phyloP scores from a whole-genome alignment of 768 basidiomycete genomes.

The Pisolithus microcarpus region DNA sequence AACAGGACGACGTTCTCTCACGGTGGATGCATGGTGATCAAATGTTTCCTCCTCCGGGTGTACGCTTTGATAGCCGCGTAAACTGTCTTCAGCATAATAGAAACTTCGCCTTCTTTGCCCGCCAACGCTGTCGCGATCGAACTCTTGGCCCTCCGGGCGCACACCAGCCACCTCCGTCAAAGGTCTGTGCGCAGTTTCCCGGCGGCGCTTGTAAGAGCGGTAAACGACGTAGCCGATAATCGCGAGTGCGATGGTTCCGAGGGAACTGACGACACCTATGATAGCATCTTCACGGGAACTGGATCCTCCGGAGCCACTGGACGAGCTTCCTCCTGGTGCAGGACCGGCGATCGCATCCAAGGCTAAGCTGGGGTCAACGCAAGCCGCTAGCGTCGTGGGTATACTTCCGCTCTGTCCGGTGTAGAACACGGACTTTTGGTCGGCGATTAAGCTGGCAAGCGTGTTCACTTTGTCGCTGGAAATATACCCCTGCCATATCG shows the following conservation, averaged over 20 bases:
- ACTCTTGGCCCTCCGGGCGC: conserved; percentile 60
- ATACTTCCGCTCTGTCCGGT: conserved; percentile 38
- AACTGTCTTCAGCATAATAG: conserved; percentile 81
- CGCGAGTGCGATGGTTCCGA: conserved; percentile 71
- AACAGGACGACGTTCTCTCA: conserved; percentile 55
- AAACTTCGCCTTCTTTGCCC: conserved; percentile 70
- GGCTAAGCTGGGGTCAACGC: conserved; percentile 64
- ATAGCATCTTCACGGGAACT: conserved; percentile 69
- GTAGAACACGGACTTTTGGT: conserved; percentile 58
- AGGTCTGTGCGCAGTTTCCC: conserved; percentile 63
- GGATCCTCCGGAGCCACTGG: conserved; percentile 23
- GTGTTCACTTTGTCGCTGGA: conserved; percentile 45
- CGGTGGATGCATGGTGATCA: conserved; percentile 27
- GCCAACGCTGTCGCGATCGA: conserved; percentile 71
- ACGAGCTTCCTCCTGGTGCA: conserved; percentile 19
- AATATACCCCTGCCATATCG: conserved; percentile 68
- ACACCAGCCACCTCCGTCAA: conserved; percentile 53
- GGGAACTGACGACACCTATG: conserved; percentile 81
- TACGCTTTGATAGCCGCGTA: conserved; percentile 49
- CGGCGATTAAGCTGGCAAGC: conserved; percentile 61
- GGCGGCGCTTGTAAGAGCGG: conserved; percentile 58
- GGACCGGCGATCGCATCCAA: conserved; percentile 43
- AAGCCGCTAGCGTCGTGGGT: conserved; percentile 50
- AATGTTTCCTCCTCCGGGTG: conserved; percentile 32
- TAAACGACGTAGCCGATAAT: conserved; percentile 68